Evolutionary conservation across 768 basidiomycete genomes (phyloP).

Genomic region (Mycena polygramma): DNA sequence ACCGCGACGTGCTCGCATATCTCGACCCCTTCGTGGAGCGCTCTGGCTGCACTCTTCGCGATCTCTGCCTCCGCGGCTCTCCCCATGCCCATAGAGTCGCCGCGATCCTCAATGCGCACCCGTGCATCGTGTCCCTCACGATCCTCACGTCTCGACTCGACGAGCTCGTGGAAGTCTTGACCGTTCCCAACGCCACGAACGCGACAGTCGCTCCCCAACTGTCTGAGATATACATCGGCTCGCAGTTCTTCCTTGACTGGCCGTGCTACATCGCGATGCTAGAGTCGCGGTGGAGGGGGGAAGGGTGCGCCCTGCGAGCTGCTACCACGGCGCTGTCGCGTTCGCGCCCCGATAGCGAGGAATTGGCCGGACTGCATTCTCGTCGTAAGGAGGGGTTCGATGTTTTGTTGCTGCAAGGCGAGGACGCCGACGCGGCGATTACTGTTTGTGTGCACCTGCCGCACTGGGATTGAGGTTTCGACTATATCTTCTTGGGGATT

Average conservation of each 20-base stretch:
- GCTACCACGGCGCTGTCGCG: background rate
- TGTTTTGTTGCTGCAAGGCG: background rate
- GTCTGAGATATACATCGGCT: background rate
- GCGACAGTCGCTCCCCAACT: background rate
- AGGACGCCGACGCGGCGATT: background rate
- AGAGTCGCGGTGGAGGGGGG: constrained; percentile 12
- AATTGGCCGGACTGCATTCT: background rate
- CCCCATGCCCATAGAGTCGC: background rate
- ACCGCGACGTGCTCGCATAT: background rate
- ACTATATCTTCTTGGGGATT: no score
- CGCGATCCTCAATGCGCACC: background rate
- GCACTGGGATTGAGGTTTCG: no score
- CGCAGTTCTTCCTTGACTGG: background rate
- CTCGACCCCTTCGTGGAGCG: constrained; percentile 9
- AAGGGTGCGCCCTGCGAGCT: background rate
- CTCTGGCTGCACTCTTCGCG: constrained; percentile 3
- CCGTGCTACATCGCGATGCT: constrained; percentile 10
- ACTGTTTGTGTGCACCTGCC: background rate
- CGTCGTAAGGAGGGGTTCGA: constrained; percentile 10
- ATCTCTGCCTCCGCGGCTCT: constrained; percentile 4
- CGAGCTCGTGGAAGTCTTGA: background rate
- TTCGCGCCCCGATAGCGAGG: background rate
- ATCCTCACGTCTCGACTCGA: background rate
- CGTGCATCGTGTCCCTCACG: constrained; percentile 5
- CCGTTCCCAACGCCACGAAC: background rate